These are phyloP conservation scores for Camillea tinctor DNA, from an alignment of 2,329 filamentous ascomycete species.

Conservation along the genomic window DNA sequence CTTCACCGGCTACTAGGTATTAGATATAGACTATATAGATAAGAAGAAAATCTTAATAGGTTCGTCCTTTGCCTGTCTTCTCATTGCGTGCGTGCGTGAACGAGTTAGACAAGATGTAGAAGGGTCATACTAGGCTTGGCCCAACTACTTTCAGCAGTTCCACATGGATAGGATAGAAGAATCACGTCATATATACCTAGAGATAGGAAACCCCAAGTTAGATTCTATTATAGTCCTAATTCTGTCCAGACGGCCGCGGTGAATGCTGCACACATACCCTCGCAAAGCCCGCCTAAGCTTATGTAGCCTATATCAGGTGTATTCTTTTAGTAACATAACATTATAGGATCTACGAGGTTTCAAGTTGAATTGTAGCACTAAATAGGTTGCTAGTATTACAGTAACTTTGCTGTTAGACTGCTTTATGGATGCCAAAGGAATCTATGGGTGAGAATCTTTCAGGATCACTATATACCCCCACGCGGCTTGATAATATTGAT, in stretches of 20 bases:
- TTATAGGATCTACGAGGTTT: too few species aligned
- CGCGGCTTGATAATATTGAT: neutral
- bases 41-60: neutral
- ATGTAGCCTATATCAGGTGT: neutral
- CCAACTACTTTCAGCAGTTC: neutral
- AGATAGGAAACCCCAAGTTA: neutral
- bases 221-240: neutral
- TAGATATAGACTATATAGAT: neutral
- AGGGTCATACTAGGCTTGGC: neutral
- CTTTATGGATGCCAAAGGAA: too few species aligned
- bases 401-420: too few species aligned
- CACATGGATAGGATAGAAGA: neutral
- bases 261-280: neutral
- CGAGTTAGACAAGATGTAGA: neutral
- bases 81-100: neutral
- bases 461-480: too few species aligned
- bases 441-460: too few species aligned
- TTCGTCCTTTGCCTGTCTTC: neutral
- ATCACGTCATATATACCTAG: neutral
- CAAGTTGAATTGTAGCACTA: too few species aligned
- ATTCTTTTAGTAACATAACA: too few species aligned
- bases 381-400: too few species aligned
- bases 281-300: neutral
- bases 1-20: neutral
- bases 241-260: neutral